Conservation (phyloP, 2,329 filamentous ascomycete species). For the Penicillium hordei region DNA sequence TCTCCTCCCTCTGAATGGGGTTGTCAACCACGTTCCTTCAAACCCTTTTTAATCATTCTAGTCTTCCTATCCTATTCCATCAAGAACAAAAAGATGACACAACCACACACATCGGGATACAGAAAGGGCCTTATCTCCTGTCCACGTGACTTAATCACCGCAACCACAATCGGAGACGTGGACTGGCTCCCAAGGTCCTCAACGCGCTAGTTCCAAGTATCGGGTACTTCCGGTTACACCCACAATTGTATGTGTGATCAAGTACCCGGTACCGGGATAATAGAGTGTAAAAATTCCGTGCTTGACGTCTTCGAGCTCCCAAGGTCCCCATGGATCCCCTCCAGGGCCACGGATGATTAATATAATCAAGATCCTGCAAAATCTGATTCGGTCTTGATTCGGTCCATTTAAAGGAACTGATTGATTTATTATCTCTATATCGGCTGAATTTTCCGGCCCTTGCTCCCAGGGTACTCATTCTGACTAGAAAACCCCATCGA, state of each 20-base stretch:
- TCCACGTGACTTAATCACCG: slow-evolving; percentile 20
- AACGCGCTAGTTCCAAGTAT: slow-evolving; percentile 18
- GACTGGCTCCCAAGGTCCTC: slow-evolving; percentile 36
- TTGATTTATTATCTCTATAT: slow-evolving; percentile 1
- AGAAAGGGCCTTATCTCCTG: not conserved
- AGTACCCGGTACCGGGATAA: slow-evolving; percentile 17
- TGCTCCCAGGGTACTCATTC: slow-evolving; percentile 15
- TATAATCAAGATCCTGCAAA: slow-evolving; percentile 15
- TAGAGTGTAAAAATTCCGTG: not conserved
- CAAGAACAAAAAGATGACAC: not conserved
- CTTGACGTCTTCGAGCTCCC: slow-evolving; percentile 30
- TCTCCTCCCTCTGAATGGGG: not conserved
- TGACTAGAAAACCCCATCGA: not conserved
- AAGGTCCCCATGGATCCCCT: slow-evolving; percentile 34
- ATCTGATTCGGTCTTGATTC: slow-evolving; percentile 13
- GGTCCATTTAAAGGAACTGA: not conserved
- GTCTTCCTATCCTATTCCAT: not conserved
- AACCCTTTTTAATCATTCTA: not conserved
- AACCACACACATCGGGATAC: not conserved
- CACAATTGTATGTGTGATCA: not conserved
- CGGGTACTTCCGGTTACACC: slow-evolving; percentile 7
- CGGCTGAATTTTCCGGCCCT: not conserved
- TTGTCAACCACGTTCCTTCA: not conserved
- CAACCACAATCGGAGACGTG: slow-evolving; percentile 15
- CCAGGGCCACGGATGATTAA: not conserved